A percentile compares a stretch with the other conserved stretches of the same genome.
Evolutionary conservation across 2,329 filamentous ascomycete species (phyloP).

Genomic region (Cladosporium sp.): DNA sequence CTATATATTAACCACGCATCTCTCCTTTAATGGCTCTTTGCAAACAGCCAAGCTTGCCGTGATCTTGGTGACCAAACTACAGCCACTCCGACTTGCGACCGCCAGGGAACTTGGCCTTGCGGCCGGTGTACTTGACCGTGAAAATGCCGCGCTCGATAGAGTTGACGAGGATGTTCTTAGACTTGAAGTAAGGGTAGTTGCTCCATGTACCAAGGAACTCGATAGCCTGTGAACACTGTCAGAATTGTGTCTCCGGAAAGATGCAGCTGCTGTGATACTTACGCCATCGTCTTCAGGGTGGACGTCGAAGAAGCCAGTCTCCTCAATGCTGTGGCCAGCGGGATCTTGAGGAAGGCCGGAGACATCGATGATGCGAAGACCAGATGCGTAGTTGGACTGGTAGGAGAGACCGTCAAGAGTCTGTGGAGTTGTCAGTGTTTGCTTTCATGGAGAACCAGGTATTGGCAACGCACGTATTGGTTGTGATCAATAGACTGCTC

Average conservation of each 20-base stretch:
- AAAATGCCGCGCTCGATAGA: conserved; percentile 50
- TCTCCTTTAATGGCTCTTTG: not conserved
- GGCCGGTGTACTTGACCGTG: conserved; percentile 42
- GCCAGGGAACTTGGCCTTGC: conserved; percentile 14
- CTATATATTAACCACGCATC: not conserved
- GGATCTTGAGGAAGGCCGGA: conserved; percentile 34
- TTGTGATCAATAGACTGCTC: conserved; percentile 51
- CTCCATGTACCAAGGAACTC: conserved; percentile 47
- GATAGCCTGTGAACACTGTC: conserved; percentile 20
- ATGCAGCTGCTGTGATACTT: conserved; percentile 25
- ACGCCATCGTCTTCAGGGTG: conserved; percentile 37
- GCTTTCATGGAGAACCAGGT: not conserved
- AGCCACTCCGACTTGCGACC: conserved; percentile 14
- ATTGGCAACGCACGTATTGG: conserved; percentile 43
- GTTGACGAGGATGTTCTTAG: conserved; percentile 49
- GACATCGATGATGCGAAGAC: conserved; percentile 42
- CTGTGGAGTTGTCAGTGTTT: not conserved
- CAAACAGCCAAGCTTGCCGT: not conserved
- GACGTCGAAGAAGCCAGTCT: conserved; percentile 39
- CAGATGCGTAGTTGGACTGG: conserved; percentile 54
- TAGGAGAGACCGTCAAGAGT: conserved; percentile 45
- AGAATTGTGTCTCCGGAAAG: too few species aligned
- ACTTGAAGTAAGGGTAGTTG: conserved; percentile 41
- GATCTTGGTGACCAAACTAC: not conserved
- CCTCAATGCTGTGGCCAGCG: conserved; percentile 34